Conservation (phyloP, 1,284 basidiomycete species). For the Tilletia caries region DNA sequence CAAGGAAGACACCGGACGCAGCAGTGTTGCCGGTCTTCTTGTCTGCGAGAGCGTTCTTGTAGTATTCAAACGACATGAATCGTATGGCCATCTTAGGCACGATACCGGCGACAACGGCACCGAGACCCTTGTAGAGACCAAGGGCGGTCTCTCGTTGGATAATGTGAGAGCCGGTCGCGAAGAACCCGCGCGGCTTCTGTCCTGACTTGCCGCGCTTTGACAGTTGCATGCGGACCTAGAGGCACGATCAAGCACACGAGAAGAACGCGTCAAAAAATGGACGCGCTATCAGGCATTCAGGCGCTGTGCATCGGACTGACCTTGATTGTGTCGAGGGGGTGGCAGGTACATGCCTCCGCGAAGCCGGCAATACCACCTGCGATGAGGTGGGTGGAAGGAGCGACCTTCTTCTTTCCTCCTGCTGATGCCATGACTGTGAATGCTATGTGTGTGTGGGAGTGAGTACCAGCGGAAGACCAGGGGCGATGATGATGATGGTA, state of each 20-base stretch:
- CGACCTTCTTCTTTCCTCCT: conserved; percentile 43
- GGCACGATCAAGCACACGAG: background rate
- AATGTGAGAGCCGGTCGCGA: conserved; percentile 87
- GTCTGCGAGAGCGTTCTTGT: conserved; percentile 79
- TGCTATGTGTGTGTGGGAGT: background rate
- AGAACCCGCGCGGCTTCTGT: conserved; percentile 75
- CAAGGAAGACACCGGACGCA: conserved; percentile 68
- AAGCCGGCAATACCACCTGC: conserved; percentile 53
- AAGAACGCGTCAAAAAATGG: background rate
- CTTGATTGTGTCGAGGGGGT: conserved; percentile 84
- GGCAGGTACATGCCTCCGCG: conserved; percentile 52
- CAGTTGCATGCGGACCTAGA: conserved; percentile 77
- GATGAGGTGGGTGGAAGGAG: conserved; percentile 51
- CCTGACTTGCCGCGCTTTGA: conserved; percentile 43
- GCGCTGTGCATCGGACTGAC: conserved; percentile 56
- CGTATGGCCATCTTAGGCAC: conserved; percentile 99
- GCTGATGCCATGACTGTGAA: conserved; percentile 6
- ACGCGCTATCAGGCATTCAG: background rate
- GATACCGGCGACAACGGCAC: conserved; percentile 87
- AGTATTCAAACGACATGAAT: conserved; percentile 94
- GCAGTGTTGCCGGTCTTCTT: conserved; percentile 71
- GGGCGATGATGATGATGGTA: background rate
- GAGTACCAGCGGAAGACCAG: background rate
- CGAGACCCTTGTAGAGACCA: conserved; percentile 96
- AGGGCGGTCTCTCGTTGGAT: conserved; percentile 86